Percentiles rank a stretch among this genome's conserved stretches.
Conservation (phyloP, 345 rosid genomes). For the Eucalyptus marginata region DNA sequence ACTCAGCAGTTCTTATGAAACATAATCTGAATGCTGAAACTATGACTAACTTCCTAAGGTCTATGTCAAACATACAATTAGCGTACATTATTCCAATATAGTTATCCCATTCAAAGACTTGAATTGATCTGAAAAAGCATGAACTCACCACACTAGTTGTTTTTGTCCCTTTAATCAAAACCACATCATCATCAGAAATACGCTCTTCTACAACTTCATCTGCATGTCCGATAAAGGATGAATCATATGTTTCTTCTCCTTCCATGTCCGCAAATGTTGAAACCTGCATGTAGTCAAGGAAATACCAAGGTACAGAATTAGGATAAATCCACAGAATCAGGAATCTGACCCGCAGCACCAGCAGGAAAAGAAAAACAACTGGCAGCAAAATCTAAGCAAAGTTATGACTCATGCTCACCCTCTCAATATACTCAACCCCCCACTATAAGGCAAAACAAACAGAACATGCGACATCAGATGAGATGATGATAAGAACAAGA, state of each 20-base stretch:
- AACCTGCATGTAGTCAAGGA: conserved; percentile 27
- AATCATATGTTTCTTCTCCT: conserved; percentile 95
- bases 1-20: neutral
- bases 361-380: neutral
- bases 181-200: conserved; percentile 87
- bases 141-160: conserved; percentile 64
- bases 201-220: conserved; percentile 94
- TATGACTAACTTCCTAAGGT: neutral
- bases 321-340: neutral
- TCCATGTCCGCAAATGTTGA: conserved; percentile 99
- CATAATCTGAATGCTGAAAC: neutral
- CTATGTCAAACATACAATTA: neutral
- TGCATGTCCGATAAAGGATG: conserved; percentile 70
- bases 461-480: neutral
- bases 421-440: neutral
- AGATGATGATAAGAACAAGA: neutral
- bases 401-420: neutral
- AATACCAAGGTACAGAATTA: neutral
- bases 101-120: neutral
- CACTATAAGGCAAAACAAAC: neutral
- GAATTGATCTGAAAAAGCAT: neutral
- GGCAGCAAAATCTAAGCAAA: neutral
- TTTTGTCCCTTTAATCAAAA: conserved; percentile 88
- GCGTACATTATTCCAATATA: neutral
- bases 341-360: neutral